Percentiles rank a stretch among this genome's conserved stretches.
Evolutionary conservation across 2,329 filamentous ascomycete species (phyloP).

Genomic region (Didymella keratinophila): DNA sequence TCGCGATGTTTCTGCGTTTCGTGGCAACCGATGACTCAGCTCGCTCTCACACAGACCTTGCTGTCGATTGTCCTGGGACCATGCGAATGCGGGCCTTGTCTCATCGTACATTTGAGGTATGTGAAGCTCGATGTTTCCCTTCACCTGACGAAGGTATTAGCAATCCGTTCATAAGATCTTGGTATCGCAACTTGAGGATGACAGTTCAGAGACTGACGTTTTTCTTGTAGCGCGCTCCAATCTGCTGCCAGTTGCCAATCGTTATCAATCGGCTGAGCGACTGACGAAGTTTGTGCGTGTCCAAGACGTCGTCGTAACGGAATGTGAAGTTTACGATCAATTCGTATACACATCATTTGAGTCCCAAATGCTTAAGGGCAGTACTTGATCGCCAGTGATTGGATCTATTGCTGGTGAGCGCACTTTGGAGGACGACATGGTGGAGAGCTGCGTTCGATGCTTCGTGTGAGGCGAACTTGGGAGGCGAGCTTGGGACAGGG

Average conservation of each 20-base stretch:
- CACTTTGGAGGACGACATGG: background rate
- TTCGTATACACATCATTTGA: background rate
- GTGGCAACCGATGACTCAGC: background rate
- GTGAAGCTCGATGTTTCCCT: background rate
- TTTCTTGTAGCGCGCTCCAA: constrained; percentile 7
- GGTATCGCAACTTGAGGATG: too few species aligned
- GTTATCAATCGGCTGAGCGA: background rate
- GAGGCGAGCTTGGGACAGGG: too few species aligned
- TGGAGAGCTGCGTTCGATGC: too few species aligned
- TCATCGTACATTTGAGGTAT: background rate
- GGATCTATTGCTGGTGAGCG: background rate
- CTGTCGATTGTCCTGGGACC: background rate
- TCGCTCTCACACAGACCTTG: background rate
- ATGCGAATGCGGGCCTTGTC: background rate
- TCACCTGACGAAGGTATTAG: background rate
- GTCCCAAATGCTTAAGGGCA: background rate
- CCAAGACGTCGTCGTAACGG: background rate
- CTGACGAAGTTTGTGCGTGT: background rate
- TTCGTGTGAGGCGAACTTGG: too few species aligned
- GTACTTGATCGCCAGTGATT: background rate
- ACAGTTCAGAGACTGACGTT: background rate
- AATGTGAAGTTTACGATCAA: background rate
- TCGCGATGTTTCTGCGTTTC: too few species aligned
- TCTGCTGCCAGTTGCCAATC: background rate
- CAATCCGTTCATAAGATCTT: too few species aligned